phyloP scores from a whole-genome alignment of 441 rosid species.

The Gossypium lobatum region DNA sequence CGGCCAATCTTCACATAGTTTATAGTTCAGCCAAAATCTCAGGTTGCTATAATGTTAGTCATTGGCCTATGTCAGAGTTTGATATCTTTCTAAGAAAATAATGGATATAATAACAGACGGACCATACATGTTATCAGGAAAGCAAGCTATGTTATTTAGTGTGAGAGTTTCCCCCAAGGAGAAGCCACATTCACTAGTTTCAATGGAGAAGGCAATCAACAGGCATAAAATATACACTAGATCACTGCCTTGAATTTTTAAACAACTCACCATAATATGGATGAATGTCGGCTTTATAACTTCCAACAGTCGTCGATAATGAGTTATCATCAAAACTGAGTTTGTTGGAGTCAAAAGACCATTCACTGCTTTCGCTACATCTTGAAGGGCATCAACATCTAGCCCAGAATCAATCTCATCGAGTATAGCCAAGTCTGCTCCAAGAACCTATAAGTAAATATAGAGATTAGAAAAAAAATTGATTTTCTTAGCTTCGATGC shows the following conservation, averaged over 20 bases:
- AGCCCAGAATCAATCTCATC: conserved; percentile 99
- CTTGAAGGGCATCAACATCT: conserved; percentile 89
- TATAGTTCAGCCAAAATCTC: background rate
- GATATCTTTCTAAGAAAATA: background rate
- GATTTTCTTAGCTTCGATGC: background rate
- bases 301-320: conserved; percentile 76
- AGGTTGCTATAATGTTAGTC: background rate
- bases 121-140: background rate
- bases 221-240: background rate
- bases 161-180: background rate
- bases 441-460: conserved; percentile 56
- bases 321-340: conserved; percentile 89
- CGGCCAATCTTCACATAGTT: background rate
- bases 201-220: background rate
- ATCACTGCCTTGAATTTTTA: background rate
- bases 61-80: background rate
- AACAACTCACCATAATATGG: conserved; percentile 76
- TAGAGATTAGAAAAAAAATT: background rate
- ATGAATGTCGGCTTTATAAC: conserved; percentile 70
- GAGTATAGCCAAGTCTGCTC: conserved; percentile 86
- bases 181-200: background rate
- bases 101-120: background rate
- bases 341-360: conserved; percentile 72
- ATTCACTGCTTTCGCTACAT: conserved; percentile 90
- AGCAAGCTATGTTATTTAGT: background rate